Conservation (phyloP, 2,329 filamentous ascomycete genomes). For the Talaromyces sp. region DNA sequence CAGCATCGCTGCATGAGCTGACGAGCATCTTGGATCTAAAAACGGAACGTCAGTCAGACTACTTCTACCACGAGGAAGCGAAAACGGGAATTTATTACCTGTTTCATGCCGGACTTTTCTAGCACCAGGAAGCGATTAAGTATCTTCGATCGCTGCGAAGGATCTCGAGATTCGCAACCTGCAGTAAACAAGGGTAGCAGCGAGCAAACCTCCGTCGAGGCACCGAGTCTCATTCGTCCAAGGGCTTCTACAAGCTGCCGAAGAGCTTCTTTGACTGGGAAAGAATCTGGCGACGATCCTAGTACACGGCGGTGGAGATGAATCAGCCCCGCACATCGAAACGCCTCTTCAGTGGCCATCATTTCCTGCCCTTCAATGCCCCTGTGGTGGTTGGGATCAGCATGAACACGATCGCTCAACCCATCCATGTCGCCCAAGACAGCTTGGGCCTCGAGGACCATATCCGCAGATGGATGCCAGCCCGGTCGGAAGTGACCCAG, state of each 20-base stretch:
- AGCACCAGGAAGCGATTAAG: conserved; percentile 67
- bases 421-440: conserved; percentile 65
- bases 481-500: conserved; percentile 52
- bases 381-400: conserved; percentile 44
- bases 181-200: conserved; percentile 83
- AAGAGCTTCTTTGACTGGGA: conserved; percentile 66
- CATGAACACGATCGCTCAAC: conserved; percentile 49
- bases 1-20: conserved; percentile 45
- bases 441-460: conserved; percentile 59
- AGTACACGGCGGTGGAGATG: conserved; percentile 76
- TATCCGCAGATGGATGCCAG: conserved; percentile 62
- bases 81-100: conserved; percentile 53
- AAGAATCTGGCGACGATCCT: conserved; percentile 59
- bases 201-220: conserved; percentile 72
- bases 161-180: conserved; percentile 69
- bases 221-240: conserved; percentile 64
- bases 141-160: conserved; percentile 61
- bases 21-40: conserved; percentile 44
- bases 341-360: conserved; percentile 72
- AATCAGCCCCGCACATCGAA: conserved; percentile 76
- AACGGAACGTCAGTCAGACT: background rate
- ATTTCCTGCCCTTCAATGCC: conserved; percentile 50
- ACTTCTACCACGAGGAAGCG: background rate
- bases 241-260: conserved; percentile 65
- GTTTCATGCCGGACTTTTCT: conserved; percentile 75